Percentiles rank a stretch among this genome's conserved stretches.
Conservation (phyloP, 1,284 basidiomycete species). For the Marasmius fiardii region DNA sequence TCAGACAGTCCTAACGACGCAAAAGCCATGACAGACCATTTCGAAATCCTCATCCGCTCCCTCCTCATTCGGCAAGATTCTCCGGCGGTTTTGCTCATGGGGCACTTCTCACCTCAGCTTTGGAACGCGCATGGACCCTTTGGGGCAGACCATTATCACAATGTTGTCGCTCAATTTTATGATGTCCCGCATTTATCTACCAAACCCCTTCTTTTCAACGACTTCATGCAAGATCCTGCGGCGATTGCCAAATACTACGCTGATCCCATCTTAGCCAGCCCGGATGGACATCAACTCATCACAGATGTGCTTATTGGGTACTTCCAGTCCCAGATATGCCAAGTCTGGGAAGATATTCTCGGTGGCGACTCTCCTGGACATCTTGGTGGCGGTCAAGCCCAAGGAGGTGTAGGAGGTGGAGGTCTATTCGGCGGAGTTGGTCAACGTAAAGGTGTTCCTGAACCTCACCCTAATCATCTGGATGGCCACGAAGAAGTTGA, state of each 20-base stretch:
- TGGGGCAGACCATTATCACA: slow-evolving; percentile 87
- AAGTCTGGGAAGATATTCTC: slow-evolving; percentile 75
- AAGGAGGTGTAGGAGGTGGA: slow-evolving; percentile 32
- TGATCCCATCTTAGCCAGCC: slow-evolving; percentile 82
- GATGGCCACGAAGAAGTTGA: slow-evolving; percentile 27
- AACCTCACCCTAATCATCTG: slow-evolving; percentile 21
- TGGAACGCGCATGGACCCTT: slow-evolving; percentile 78
- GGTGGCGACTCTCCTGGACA: slow-evolving; percentile 47
- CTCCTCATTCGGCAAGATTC: slow-evolving; percentile 84
- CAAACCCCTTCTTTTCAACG: slow-evolving; percentile 79
- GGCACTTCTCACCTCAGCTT: slow-evolving; percentile 86
- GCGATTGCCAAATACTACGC: slow-evolving; percentile 72
- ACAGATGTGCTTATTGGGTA: slow-evolving; percentile 85
- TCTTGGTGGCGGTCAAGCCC: slow-evolving; percentile 42
- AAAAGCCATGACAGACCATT: slow-evolving; percentile 69
- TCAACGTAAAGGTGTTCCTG: slow-evolving; percentile 59
- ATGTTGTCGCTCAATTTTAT: slow-evolving; percentile 90
- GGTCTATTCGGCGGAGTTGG: slow-evolving; percentile 75
- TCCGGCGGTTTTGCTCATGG: slow-evolving; percentile 87
- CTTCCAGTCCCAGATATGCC: slow-evolving; percentile 84
- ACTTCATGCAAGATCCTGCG: slow-evolving; percentile 75
- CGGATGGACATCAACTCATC: slow-evolving; percentile 79
- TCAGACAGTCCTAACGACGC: slow-evolving; percentile 58
- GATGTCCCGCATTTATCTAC: slow-evolving; percentile 89
- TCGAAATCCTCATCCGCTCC: slow-evolving; percentile 88